phyloP scores from a whole-genome alignment of 306 rosid genomes.

The Pyrus betulifolia region DNA sequence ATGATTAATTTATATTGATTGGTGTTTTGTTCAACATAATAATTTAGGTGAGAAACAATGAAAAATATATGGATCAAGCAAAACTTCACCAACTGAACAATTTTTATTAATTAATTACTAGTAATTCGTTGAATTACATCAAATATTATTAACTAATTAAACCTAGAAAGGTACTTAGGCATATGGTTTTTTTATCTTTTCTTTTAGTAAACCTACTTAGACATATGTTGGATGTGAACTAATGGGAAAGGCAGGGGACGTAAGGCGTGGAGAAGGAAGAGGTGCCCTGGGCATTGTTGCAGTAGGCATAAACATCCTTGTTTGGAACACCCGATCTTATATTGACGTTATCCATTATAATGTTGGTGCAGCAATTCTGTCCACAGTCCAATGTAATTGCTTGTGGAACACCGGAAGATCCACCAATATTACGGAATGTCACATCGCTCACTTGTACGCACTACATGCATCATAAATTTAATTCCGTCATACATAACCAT shows the following conservation, averaged over 20 bases:
- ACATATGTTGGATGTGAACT: neutral
- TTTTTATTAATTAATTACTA: too few species aligned
- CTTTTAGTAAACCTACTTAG: too few species aligned
- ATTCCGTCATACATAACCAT: neutral
- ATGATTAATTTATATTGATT: too few species aligned
- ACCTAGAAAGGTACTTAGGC: neutral
- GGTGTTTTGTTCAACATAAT: too few species aligned
- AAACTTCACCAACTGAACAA: too few species aligned
- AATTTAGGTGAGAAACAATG: too few species aligned
- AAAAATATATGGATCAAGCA: too few species aligned
- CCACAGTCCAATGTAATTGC: slow-evolving; percentile 3
- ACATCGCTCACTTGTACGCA: slow-evolving; percentile 3
- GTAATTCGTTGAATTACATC: too few species aligned
- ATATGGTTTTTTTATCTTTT: too few species aligned
- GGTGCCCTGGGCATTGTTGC: neutral
- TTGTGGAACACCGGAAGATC: neutral
- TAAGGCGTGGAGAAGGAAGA: neutral
- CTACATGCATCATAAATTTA: neutral
- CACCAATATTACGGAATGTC: neutral
- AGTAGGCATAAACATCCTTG: neutral
- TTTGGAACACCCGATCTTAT: neutral
- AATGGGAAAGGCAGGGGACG: neutral
- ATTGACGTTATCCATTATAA: neutral
- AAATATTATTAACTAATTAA: neutral
- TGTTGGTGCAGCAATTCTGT: neutral